phyloP scores from a whole-genome alignment of 2,329 filamentous ascomycete species.

The Aspergillus tanneri region DNA sequence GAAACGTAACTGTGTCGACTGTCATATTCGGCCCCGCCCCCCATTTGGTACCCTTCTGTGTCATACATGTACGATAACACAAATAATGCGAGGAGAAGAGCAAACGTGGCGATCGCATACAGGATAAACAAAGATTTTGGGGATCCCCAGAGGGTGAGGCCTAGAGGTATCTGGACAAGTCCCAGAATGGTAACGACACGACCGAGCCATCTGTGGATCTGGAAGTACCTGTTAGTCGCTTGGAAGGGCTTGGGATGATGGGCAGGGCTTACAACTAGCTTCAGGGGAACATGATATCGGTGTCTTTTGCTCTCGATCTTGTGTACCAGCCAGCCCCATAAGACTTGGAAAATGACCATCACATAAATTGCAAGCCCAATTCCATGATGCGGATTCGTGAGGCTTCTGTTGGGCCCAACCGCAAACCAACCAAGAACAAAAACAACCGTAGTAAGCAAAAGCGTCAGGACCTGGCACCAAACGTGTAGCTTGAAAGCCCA shows the following conservation, averaged over 20 bases:
- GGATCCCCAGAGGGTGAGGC: constrained; percentile 87
- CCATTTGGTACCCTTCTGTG: constrained; percentile 47
- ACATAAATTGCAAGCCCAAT: constrained; percentile 65
- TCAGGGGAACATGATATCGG: constrained; percentile 56
- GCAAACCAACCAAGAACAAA: constrained; percentile 64
- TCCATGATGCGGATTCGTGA: constrained; percentile 66
- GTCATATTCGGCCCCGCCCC: constrained; percentile 54
- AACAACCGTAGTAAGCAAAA: constrained; percentile 61
- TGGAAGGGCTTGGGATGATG: background rate
- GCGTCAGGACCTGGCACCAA: constrained; percentile 61
- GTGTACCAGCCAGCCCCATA: constrained; percentile 60
- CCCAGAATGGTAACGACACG: constrained; percentile 75
- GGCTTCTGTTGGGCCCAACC: constrained; percentile 58
- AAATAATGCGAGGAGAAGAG: constrained; percentile 74
- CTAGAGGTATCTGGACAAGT: constrained; percentile 82
- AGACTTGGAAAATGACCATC: constrained; percentile 57
- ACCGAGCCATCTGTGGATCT: constrained; percentile 87
- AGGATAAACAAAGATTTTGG: constrained; percentile 82
- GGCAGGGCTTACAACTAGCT: constrained; percentile 52
- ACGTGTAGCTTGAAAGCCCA: constrained; percentile 61
- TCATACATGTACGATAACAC: constrained; percentile 70
- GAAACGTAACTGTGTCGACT: constrained; percentile 58
- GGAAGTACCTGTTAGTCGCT: constrained; percentile 44
- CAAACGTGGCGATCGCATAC: constrained; percentile 73
- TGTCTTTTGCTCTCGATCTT: constrained; percentile 53